These are phyloP conservation scores for Suillus brevipes DNA, from an alignment of 768 basidiomycete species.

Conservation along the genomic window DNA sequence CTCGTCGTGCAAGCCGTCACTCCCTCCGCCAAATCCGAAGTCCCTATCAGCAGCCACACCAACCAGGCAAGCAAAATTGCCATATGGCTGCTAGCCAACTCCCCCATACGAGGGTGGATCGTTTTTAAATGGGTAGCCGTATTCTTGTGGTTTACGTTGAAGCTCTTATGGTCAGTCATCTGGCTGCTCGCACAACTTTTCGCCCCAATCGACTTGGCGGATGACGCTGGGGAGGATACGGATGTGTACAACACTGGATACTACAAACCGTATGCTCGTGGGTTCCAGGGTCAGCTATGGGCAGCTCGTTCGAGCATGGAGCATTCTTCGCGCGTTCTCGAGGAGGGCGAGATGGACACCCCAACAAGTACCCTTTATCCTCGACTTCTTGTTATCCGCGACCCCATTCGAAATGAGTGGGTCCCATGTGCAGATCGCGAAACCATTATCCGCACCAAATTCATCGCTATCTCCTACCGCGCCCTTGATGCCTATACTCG, in stretches of 20 bases:
- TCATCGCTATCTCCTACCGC: conserved; percentile 20
- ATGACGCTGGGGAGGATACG: background rate
- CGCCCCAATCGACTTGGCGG: background rate
- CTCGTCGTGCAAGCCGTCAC: conserved; percentile 17
- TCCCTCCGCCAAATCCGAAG: conserved; percentile 3
- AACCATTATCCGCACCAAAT: conserved; percentile 12
- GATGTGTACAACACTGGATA: conserved; percentile 6
- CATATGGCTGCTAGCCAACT: conserved; percentile 15
- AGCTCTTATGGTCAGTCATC: conserved; percentile 16
- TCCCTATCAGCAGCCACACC: conserved; percentile 7
- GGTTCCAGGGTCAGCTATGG: conserved; percentile 21
- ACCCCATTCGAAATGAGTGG: conserved; percentile 8
- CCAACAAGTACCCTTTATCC: conserved; percentile 18
- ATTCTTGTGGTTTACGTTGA: conserved; percentile 12
- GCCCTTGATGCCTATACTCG: conserved; percentile 12
- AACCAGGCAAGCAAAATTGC: conserved; percentile 11
- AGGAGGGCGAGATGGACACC: conserved; percentile 8
- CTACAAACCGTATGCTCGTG: conserved; percentile 9
- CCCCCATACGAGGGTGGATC: background rate
- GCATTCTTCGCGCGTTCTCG: conserved; percentile 12
- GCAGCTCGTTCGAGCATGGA: conserved; percentile 23
- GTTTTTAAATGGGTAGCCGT: conserved; percentile 12
- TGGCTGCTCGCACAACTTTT: background rate
- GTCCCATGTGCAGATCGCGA: background rate
- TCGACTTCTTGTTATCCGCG: conserved; percentile 12